A percentile compares a stretch with the other conserved stretches of the same genome.
phyloP scores from a whole-genome alignment of 2,329 filamentous ascomycete genomes.

The Pyrenochaeta sp. region DNA sequence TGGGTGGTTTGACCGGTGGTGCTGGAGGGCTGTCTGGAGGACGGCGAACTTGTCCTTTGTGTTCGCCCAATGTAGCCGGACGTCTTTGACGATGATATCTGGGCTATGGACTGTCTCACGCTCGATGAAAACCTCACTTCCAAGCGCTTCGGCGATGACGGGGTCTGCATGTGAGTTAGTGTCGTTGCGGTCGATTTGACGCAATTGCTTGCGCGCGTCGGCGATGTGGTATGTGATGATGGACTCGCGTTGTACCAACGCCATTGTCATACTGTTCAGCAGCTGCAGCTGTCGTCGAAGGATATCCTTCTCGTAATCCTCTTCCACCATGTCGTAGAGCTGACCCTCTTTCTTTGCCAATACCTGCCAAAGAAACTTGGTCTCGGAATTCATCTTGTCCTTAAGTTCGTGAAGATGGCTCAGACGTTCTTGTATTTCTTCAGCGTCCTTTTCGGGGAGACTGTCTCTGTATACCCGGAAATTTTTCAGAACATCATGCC shows the following conservation, averaged over 20 bases:
- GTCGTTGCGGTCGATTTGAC: constrained; percentile 13
- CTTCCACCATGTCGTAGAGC: constrained; percentile 17
- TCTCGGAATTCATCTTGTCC: constrained; percentile 12
- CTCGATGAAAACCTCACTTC: background rate
- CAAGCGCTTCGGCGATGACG: background rate
- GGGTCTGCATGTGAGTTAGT: background rate
- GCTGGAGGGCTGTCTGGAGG: too few relatives aligned
- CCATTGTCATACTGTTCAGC: constrained; percentile 18
- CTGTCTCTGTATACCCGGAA: constrained; percentile 22
- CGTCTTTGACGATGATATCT: constrained; percentile 4
- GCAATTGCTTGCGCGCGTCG: constrained; percentile 23
- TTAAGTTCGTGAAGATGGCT: constrained; percentile 18
- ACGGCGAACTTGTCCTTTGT: too few relatives aligned
- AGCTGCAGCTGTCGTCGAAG: constrained; percentile 23
- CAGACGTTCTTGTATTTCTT: constrained; percentile 19
- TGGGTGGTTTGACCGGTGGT: too few relatives aligned
- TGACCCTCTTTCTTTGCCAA: constrained; percentile 22
- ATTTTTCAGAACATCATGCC: constrained; percentile 21
- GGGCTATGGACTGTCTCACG: constrained; percentile 5
- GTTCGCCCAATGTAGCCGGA: constrained; percentile 11
- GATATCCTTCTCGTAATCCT: constrained; percentile 20
- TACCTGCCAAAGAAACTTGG: constrained; percentile 22
- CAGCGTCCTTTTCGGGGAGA: constrained; percentile 11
- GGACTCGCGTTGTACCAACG: constrained; percentile 12
- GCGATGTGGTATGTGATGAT: constrained; percentile 21